Evolutionary conservation across 495 filamentous ascomycete genomes (phyloP).

Genomic region (Xylona heveae): DNA sequence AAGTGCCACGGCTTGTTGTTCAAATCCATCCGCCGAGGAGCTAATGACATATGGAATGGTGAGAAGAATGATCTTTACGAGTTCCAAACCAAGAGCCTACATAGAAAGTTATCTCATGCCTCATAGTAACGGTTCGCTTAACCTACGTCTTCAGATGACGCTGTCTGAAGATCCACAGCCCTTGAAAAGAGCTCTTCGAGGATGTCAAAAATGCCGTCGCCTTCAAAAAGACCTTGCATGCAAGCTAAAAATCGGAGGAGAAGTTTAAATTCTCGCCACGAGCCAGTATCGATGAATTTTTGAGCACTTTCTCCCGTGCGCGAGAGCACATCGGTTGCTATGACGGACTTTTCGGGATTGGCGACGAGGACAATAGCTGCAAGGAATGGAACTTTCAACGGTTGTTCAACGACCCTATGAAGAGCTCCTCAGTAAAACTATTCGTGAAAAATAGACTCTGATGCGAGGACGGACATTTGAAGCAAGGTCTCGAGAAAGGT

Average conservation of each 20-base stretch:
- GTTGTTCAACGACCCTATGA: conserved; percentile 55
- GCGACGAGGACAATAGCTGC: conserved; percentile 57
- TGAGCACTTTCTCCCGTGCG: conserved; percentile 35
- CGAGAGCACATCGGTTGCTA: conserved; percentile 42
- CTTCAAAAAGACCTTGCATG: conserved; percentile 57
- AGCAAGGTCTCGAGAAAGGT: conserved; percentile 50
- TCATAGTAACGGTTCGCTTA: background rate
- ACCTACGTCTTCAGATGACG: conserved; percentile 74
- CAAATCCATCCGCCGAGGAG: conserved; percentile 38
- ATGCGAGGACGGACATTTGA: conserved; percentile 37
- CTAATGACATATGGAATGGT: conserved; percentile 82
- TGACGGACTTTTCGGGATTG: conserved; percentile 51
- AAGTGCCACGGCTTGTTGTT: conserved; percentile 49
- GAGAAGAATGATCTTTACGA: conserved; percentile 87
- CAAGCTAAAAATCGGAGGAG: conserved; percentile 70
- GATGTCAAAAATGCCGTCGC: conserved; percentile 66
- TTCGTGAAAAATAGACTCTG: background rate
- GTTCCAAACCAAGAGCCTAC: conserved; percentile 59
- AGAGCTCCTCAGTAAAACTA: conserved; percentile 14
- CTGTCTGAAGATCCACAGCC: conserved; percentile 74
- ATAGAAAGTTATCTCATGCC: background rate
- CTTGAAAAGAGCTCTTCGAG: conserved; percentile 68
- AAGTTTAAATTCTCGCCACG: conserved; percentile 84
- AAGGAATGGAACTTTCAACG: conserved; percentile 87
- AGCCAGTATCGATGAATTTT: conserved; percentile 38